Conservation (phyloP, 1,284 basidiomycete genomes). For the Ceratobasidium papillatum region DNA sequence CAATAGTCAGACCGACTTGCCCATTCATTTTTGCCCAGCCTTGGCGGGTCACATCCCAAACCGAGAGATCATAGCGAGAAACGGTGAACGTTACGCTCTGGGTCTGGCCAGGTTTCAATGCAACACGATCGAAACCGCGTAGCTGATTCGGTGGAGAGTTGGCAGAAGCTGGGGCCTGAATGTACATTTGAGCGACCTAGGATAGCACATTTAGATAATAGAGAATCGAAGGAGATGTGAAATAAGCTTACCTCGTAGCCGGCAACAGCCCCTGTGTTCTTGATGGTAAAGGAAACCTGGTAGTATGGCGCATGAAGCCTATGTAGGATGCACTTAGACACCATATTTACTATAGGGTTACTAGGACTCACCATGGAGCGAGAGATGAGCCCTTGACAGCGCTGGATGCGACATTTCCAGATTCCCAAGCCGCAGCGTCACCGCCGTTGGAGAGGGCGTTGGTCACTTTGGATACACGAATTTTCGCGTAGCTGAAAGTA, state of each 20-base stretch:
- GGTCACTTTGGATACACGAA: slow-evolving; percentile 7
- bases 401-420: slow-evolving; percentile 15
- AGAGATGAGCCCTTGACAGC: slow-evolving; percentile 26
- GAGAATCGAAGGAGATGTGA: not conserved
- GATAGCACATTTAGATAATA: not conserved
- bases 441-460: not conserved
- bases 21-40: slow-evolving; percentile 43
- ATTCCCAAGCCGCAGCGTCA: slow-evolving; percentile 24
- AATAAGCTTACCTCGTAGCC: slow-evolving; percentile 31
- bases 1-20: slow-evolving; percentile 39
- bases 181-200: slow-evolving; percentile 44
- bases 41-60: slow-evolving; percentile 44
- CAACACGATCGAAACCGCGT: slow-evolving; percentile 58
- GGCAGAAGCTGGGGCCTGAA: slow-evolving; percentile 41
- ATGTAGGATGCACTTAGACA: not conserved
- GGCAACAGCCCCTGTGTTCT: slow-evolving; percentile 34
- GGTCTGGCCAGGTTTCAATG: slow-evolving; percentile 55
- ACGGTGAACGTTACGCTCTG: slow-evolving; percentile 54
- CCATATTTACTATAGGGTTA: not conserved
- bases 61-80: slow-evolving; percentile 44
- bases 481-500: slow-evolving; percentile 53
- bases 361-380: slow-evolving; percentile 31
- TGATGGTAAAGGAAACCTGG: slow-evolving; percentile 32
- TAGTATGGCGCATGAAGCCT: slow-evolving; percentile 41
- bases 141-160: slow-evolving; percentile 42